phyloP scores from a whole-genome alignment of 768 basidiomycete genomes.

The Lactarius deliciosus region DNA sequence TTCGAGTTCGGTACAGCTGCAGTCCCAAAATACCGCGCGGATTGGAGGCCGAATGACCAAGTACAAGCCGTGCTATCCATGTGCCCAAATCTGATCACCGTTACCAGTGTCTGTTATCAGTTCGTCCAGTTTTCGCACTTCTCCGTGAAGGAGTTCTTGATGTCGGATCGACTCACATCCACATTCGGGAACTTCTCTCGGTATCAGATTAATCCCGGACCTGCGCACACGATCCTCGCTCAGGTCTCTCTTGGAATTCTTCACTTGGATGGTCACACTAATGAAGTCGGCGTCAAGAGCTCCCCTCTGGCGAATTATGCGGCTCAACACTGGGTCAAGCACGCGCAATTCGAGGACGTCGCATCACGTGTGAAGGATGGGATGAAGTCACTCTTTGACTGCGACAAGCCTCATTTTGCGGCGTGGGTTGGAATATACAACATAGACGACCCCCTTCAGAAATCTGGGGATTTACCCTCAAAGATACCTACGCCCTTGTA shows the following conservation, averaged over 20 bases:
- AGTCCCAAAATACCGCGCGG: not conserved
- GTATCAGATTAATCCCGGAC: not conserved
- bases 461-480: too few relatives aligned
- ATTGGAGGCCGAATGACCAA: not conserved
- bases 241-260: not conserved
- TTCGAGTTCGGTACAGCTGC: not conserved
- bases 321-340: not conserved
- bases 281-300: not conserved
- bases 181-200: not conserved
- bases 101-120: not conserved
- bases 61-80: not conserved
- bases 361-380: not conserved
- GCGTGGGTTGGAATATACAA: not conserved
- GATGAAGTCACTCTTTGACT: not conserved
- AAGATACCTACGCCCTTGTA: not conserved
- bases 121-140: not conserved
- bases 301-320: not conserved
- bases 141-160: not conserved
- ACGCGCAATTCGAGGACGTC: not conserved
- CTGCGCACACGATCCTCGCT: not conserved
- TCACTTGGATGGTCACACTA: too few relatives aligned
- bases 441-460: not conserved
- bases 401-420: not conserved
- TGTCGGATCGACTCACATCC: not conserved
- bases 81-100: not conserved